phyloP scores from a whole-genome alignment of 495 filamentous ascomycete genomes.

The Glonium stellatum region DNA sequence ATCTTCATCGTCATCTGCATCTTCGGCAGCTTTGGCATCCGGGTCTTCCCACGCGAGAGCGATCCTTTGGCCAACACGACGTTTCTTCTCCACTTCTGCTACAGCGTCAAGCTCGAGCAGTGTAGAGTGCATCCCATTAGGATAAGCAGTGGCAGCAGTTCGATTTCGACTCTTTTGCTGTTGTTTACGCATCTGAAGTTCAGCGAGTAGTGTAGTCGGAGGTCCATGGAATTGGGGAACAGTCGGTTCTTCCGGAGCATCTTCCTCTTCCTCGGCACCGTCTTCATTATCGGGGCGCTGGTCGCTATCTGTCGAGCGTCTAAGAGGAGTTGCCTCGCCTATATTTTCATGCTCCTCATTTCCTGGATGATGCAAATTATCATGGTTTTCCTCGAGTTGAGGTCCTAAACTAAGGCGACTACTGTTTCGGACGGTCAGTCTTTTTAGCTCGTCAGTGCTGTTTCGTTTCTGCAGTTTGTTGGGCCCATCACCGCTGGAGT shows the following conservation, averaged over 20 bases:
- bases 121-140: conserved; percentile 78
- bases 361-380: neutral
- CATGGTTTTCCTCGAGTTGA: conserved; percentile 12
- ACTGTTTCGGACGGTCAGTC: conserved; percentile 19
- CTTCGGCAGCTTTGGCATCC: conserved; percentile 37
- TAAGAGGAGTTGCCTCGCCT: conserved; percentile 28
- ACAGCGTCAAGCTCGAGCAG: conserved; percentile 86
- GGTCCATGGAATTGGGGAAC: conserved; percentile 48
- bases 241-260: conserved; percentile 1
- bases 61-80: conserved; percentile 64
- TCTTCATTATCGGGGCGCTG: conserved; percentile 16
- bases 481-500: conserved; percentile 28
- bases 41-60: conserved; percentile 87
- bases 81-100: conserved; percentile 73
- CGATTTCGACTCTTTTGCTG: conserved; percentile 70
- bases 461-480: conserved; percentile 33
- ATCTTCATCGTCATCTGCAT: conserved; percentile 52
- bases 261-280: conserved; percentile 21
- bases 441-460: conserved; percentile 30
- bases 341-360: conserved; percentile 11
- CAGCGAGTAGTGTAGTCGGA: conserved; percentile 86
- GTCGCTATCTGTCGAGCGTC: conserved; percentile 24
- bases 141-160: conserved; percentile 57
- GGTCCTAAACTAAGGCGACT: conserved; percentile 23
- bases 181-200: conserved; percentile 81